Percentiles rank a stretch among this genome's conserved stretches.
Conservation (phyloP, 306 rosid species). For the Cicer bijugum region DNA sequence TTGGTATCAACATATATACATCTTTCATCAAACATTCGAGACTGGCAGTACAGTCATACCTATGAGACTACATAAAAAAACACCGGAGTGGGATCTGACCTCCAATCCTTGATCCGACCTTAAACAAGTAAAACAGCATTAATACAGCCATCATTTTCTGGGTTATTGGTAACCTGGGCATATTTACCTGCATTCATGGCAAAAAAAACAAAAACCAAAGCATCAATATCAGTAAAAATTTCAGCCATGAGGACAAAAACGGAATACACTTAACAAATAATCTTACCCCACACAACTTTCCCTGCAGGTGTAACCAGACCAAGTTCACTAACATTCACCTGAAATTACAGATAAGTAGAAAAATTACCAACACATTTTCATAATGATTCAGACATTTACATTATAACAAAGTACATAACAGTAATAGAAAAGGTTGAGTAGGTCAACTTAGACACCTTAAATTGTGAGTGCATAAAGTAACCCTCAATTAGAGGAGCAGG, state of each 20-base stretch:
- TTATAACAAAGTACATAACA: neutral
- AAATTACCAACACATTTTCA: constrained; percentile 9
- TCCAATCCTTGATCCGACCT: constrained; percentile 15
- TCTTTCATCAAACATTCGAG: neutral
- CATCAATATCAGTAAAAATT: constrained; percentile 3
- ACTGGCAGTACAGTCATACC: neutral
- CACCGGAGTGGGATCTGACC: neutral
- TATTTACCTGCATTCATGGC: constrained; percentile 70
- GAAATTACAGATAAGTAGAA: constrained; percentile 36
- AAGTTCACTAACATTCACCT: constrained; percentile 94
- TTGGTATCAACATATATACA: neutral
- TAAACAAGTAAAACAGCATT: constrained; percentile 88
- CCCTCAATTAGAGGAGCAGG: constrained; percentile 1
- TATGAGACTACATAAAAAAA: neutral
- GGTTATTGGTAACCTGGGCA: constrained; percentile 93
- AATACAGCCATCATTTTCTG: constrained; percentile 93
- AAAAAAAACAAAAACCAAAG: constrained; percentile 12
- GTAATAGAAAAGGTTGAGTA: neutral
- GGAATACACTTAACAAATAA: constrained; percentile 5
- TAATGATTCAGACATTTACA: neutral
- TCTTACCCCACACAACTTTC: constrained; percentile 96
- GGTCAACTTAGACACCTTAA: neutral
- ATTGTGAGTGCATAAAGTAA: constrained; percentile 16
- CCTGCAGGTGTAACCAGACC: constrained; percentile 97
- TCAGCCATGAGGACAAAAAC: neutral